These are phyloP conservation scores for Oropetium thomaeum DNA, from an alignment of 176 grass and related monocot genomes.

Conservation along the genomic window DNA sequence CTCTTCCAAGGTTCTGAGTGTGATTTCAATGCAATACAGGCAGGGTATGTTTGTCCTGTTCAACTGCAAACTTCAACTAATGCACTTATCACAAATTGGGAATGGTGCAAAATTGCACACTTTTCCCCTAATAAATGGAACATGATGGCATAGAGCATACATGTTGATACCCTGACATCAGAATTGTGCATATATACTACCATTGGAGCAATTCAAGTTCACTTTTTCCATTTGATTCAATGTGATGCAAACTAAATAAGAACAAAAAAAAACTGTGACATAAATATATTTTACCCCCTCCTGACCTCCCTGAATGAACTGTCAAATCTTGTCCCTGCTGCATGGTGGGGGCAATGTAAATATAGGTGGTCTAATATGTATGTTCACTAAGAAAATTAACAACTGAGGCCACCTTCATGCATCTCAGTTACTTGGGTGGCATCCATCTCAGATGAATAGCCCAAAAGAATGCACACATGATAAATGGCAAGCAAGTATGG, in stretches of 20 bases:
- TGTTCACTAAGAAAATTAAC: background rate
- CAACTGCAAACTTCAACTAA: background rate
- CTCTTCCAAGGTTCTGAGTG: background rate
- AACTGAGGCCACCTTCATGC: background rate
- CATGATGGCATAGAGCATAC: background rate
- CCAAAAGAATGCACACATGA: background rate
- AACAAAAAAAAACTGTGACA: background rate
- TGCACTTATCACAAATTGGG: background rate
- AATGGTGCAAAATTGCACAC: background rate
- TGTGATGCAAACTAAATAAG: background rate
- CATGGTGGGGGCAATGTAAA: background rate
- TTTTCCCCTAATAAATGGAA: background rate
- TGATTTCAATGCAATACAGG: background rate
- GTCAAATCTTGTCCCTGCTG: background rate
- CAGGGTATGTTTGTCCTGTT: background rate
- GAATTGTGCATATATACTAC: background rate
- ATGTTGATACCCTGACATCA: background rate
- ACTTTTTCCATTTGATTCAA: background rate
- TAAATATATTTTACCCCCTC: background rate
- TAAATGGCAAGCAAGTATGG: constrained; percentile 17
- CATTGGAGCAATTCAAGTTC: background rate
- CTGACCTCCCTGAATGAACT: background rate
- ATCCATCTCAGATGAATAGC: background rate
- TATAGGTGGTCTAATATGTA: background rate
- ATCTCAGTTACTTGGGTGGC: background rate